Evolutionary conservation across 176 grass and related monocot genomes (phyloP).

Genomic region (Aegilops sharonensis): DNA sequence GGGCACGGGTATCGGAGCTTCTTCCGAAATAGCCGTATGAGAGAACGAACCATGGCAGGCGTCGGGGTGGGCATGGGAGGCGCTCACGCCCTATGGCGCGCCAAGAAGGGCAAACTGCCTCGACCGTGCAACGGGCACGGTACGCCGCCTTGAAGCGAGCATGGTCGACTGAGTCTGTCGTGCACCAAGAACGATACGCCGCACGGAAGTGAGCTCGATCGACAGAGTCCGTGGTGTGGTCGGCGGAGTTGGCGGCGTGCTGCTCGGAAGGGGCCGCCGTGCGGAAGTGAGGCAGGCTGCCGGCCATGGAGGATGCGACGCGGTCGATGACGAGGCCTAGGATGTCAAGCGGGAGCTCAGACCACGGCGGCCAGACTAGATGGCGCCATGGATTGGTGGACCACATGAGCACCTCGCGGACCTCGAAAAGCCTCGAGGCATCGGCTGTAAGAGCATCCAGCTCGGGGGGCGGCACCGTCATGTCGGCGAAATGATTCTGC

Average conservation of each 20-base stretch:
- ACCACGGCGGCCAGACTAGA: background rate
- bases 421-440: background rate
- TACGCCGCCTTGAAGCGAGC: too few species aligned
- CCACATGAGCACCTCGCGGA: background rate
- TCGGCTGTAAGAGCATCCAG: background rate
- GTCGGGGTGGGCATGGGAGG: background rate
- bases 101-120: too few species aligned
- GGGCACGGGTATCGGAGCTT: background rate
- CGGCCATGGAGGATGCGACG: background rate
- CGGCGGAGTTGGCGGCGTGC: too few species aligned
- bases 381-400: background rate
- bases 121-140: too few species aligned
- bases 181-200: too few species aligned
- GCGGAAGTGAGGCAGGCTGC: too few species aligned
- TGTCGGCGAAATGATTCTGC: background rate
- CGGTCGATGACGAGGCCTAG: background rate
- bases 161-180: too few species aligned
- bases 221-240: too few species aligned
- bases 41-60: background rate
- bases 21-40: background rate
- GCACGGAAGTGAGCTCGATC: too few species aligned
- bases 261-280: too few species aligned
- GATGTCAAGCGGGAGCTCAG: background rate
- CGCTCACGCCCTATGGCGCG: background rate
- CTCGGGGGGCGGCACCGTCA: background rate